These are phyloP conservation scores for Tylopilus subfusipes DNA, from an alignment of 768 basidiomycete species.

Conservation along the genomic window DNA sequence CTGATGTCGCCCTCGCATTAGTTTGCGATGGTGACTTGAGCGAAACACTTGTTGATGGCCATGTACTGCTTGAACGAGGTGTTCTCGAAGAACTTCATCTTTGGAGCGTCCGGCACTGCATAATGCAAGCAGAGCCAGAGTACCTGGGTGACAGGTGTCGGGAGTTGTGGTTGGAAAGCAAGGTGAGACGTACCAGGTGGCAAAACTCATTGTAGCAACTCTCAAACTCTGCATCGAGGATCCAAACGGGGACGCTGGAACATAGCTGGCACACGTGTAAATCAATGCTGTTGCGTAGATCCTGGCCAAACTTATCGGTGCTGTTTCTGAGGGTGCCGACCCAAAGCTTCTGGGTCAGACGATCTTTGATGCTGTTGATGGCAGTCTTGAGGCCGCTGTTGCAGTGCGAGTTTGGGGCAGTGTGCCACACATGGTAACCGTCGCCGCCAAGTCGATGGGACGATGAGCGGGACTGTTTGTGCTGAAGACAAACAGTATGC, in stretches of 20 bases:
- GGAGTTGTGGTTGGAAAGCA: conserved; percentile 12
- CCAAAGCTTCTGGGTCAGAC: conserved; percentile 52
- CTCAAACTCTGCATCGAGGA: conserved; percentile 69
- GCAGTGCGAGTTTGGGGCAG: conserved; percentile 65
- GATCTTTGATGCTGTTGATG: too few species aligned
- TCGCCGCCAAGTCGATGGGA: conserved; percentile 39
- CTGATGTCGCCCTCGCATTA: conserved; percentile 88
- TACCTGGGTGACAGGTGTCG: conserved; percentile 38
- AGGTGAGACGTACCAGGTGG: conserved; percentile 56
- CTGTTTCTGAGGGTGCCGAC: conserved; percentile 73
- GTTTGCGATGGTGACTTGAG: conserved; percentile 72
- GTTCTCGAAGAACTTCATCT: conserved; percentile 76
- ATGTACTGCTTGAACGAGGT: conserved; percentile 82
- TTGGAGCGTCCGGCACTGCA: conserved; percentile 82
- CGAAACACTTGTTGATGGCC: conserved; percentile 87
- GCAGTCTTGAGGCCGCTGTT: too few species aligned
- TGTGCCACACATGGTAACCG: conserved; percentile 38
- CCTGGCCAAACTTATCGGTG: conserved; percentile 59
- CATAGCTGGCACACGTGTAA: conserved; percentile 40
- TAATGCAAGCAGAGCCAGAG: conserved; percentile 88
- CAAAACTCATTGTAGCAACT: conserved; percentile 88
- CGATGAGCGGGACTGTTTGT: conserved; percentile 51
- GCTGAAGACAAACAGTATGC: conserved; percentile 36
- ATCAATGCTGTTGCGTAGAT: conserved; percentile 55
- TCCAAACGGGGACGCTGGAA: conserved; percentile 64